Base-by-base conservation (phyloP, 1,284 basidiomycete species). In the Volvariella volvacea region DNA sequence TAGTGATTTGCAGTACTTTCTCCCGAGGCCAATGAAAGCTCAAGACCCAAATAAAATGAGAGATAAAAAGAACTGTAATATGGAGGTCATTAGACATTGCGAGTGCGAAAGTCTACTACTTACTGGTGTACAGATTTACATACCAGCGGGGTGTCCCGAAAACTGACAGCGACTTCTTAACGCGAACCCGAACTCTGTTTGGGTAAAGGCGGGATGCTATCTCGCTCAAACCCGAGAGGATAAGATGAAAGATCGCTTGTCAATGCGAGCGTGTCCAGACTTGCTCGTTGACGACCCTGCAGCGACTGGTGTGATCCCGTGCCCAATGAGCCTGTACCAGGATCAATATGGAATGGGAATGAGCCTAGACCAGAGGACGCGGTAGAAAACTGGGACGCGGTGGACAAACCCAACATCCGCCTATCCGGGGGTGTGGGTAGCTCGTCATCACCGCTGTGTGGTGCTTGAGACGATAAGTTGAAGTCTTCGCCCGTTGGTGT, bases 301-400 rank as follows among this genome's bases (percentile, higher is more conserved):
- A 66, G 68, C 30, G 65, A 57, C n/a, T 66, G 62, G 32, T 63
- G 61, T 9, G 56, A 43, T 14, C 48, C 52, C 43, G 53, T 51
- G 42, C 52, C 48, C 32, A 62, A 62, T 22, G 49, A 43, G 46
- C 48, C 53, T 39, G 55, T 55, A 47, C 76, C 75, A 32, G 77
- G 69, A 49, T 87, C 85, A 56, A 90, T 87, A 50, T 88, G 86
- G 76, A 90, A 90, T 30, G 84, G 80, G 72, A 88, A 90, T 45
- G 76, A 85, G 25, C 79, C 83, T 48, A 84, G 70, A 34, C 84
- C 85, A 33, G 80, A 80, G 16, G 85, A 86, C 34, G 78, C 74
- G 3, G 82, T 83, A 12, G 85, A 88, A 30, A 83, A 57, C 56
- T 85, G 77, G 20, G 83, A 85, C 9, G 71, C 80, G 1, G 79